Conservation (phyloP, 176 grass and related monocot species). For the Dactylis glomerata region DNA sequence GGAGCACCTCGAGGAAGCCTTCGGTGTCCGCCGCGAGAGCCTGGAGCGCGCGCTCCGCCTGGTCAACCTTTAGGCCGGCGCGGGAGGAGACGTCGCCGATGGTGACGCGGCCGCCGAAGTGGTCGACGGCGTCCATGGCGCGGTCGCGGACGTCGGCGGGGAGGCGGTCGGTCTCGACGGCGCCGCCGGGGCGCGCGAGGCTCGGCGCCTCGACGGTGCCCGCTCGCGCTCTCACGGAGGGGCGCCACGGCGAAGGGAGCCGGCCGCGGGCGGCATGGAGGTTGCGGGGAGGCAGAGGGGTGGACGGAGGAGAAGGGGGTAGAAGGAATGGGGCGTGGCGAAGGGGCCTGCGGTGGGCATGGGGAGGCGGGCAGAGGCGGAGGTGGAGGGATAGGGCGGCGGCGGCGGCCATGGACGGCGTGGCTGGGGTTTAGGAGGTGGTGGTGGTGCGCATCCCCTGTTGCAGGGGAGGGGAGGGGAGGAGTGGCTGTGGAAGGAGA, state of each 20-base stretch:
- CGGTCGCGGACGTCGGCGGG: conserved; percentile 76
- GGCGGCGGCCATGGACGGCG: conserved; percentile 35
- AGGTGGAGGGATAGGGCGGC: conserved; percentile 39
- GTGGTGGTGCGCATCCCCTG: conserved; percentile 16
- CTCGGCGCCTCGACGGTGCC: conserved; percentile 45
- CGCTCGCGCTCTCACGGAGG: conserved; percentile 29
- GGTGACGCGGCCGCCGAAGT: conserved; percentile 77
- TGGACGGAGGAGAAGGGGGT: conserved; percentile 18
- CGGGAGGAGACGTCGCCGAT: conserved; percentile 77
- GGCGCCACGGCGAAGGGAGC: conserved; percentile 12
- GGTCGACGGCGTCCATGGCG: conserved; percentile 79
- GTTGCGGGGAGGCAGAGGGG: not conserved
- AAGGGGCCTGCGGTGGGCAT: conserved; percentile 23
- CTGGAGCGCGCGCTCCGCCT: conserved; percentile 84
- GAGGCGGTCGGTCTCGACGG: conserved; percentile 88
- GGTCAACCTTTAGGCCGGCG: conserved; percentile 70
- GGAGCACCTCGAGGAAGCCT: conserved; percentile 93
- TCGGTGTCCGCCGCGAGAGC: conserved; percentile 90
- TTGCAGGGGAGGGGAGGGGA: conserved; percentile 4
- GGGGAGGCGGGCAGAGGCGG: conserved; percentile 25
- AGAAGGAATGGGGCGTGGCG: conserved; percentile 30
- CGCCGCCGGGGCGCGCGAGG: conserved; percentile 53
- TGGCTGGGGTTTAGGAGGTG: conserved; percentile 26
- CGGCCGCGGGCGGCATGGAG: conserved; percentile 30
- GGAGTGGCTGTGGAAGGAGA: conserved; percentile 30